Base-by-base conservation (phyloP, 495 filamentous ascomycete genomes). In the Glarea lozoyensis region DNA sequence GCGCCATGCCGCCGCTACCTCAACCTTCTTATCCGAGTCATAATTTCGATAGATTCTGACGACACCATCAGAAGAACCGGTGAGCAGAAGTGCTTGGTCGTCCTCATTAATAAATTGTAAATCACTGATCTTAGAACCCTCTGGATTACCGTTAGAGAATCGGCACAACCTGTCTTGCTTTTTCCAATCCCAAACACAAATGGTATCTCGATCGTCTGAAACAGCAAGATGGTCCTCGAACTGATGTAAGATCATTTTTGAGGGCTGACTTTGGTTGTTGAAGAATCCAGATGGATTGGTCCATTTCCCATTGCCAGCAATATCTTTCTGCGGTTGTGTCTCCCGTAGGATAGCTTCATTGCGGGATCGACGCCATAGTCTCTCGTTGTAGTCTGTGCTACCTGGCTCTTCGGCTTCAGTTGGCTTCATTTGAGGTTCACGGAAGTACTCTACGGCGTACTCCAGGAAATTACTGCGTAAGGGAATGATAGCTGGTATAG, bases 391-490 rank as follows among this genome's bases (percentile, higher is more conserved):
- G 54, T 97, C 88, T n/a, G 86, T 79, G 50, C 86, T 94, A 10
- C 92, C 92, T 16, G 92, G 92, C 61, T 99, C 92, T 47, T 99
- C 92, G 19, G 88, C 84, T 53, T 99, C 92, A 40, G 82, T 86
- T 11, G 86, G 81, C 56, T 90, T 92, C 92, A 99, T 99, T 62
- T 99, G 92, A 31, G 93, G 93, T 61, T 99, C 88, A 32, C 92
- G 86, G 75, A 96, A 99, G 60, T 99, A 97, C 66, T 96, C 90
- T 49, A 87, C 88, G 0, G 89, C 93, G 86, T 88, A 99, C 43
- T 93, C 86, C 50, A 93, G 68, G 64, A 97, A 96, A 16, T 75
- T 79, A 56, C 86, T 94, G 36, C 72, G 70, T 17, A 98, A 46
- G 1, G 92, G 90, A 16, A 97, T 69, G 18, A 56, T 56, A 12